Evolutionary conservation across 2,329 filamentous ascomycete species (phyloP), one percentile per base, ranked within the genome.

Genomic region (Waltergamsia citrina): DNA sequence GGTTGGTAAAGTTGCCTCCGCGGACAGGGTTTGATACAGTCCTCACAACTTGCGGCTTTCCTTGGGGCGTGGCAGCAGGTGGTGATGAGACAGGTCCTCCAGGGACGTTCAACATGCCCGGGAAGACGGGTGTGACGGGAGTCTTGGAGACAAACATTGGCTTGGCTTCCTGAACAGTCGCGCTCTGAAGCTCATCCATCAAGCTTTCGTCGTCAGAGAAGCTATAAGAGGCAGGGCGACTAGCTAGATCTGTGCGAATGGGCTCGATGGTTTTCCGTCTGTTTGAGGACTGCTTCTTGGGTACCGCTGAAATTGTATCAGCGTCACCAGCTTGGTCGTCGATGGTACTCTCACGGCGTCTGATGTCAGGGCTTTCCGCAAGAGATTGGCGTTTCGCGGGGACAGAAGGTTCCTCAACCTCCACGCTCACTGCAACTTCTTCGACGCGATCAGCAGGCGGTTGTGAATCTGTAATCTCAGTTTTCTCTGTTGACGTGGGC

Each of bases 131-230:
- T 11, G 74, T 80, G 27, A 82, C 74, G n/a, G 87, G 85, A n/a
- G 86, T 86, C 54, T 87, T 88, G 16, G 82, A 78, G 7, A 92
- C 78, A 2, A 73, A 71, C 42, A 93, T 75, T 3, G 85, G 81
- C 50, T 80, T 81, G n/a, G 86, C 86, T 59, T 94, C 77, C 50
- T 92, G 73, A 14, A 94, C 63, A 3, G 81, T 87, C 19, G 86
- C 87, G 36, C 76, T 82, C 46, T 85, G 82, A 36, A 94, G 62
- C 57, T 94, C 87, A 37, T 93, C 83, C 73, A 93, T 82, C 41
- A 88, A 73, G 12, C 77, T 81, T 49, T 92, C 85, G 52, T 90
- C 84, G n/a, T 82, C 79, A 18, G 59, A 69, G 26, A 75, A 59
- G 50, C 71, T 71, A 27, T 68, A 18, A 14, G 23, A 16, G 22